Evolutionary conservation across 257 asterid species (phyloP), one percentile per base, ranked within the genome.

Genomic region (Nicotiana tomentosiformis): DNA sequence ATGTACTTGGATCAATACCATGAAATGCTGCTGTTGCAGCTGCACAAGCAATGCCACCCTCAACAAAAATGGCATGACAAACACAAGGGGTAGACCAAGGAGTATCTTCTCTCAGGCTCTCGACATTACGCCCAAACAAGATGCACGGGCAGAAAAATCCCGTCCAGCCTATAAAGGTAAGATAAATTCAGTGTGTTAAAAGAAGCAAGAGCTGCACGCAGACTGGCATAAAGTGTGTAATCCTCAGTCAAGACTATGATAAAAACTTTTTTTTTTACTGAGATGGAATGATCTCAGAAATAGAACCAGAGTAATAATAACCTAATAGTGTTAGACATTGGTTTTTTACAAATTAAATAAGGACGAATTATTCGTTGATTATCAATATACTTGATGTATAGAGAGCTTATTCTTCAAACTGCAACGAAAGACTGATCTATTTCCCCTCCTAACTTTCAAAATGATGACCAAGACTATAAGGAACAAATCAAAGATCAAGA

Each of bases 41-140:
- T 78, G 97, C 98, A 77, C 92, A 84, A 10, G 97, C 94, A 81
- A 93, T 82, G 29, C 98, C 98, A 78, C 99, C 98, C 88, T 96
- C 99, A 3, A 94, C 84, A 82, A 94, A 94, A 57, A 96, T 84
- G 70, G 97, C 99, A 86, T 96, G 99, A 83, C 98, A 94, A 78
- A 94, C 83, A 84, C 99, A 96, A n/a, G 99, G 97, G 30, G 92
- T 90, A 39, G 96, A 92, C 98, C 97, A 94, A 39, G 97, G 93
- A 81, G 91, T 92, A 74, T 96, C 98, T 3, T 94, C 99, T 88
- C 97, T 92, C 89, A 94, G 80, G 76, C 20, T 89, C 78, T 91
- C 91, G 12, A 81, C 56, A 30, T 81, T 81, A 14, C 78, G 84
- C 39, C 84, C 84, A 66, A 81, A 81, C 84, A 81, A 29, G 46